Percentiles rank a stretch among this genome's conserved stretches.
phyloP scores from a whole-genome alignment of 192 early-diverging fungal species.

The Gamsiella multidivaricata region DNA sequence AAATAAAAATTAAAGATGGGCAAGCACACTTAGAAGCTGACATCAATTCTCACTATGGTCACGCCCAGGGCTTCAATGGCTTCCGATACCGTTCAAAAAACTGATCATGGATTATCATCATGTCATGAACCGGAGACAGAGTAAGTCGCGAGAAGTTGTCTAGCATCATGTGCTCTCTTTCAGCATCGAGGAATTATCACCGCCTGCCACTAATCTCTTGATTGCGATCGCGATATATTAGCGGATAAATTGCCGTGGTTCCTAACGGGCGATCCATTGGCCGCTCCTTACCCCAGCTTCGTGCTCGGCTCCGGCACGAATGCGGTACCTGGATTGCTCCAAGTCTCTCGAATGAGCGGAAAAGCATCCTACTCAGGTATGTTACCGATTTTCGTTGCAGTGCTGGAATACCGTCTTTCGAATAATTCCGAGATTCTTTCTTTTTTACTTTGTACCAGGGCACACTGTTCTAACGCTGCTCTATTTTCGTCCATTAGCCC shows the following conservation, averaged over 20 bases:
- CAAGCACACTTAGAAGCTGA: too few relatives aligned
- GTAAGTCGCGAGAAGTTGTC: conserved; percentile 3
- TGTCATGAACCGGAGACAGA: conserved; percentile 33
- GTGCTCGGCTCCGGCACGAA: conserved; percentile 39
- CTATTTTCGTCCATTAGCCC: conserved; percentile 4
- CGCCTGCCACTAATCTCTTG: too few relatives aligned
- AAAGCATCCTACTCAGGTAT: conserved; percentile 42
- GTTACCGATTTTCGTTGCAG: not conserved
- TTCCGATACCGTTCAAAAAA: conserved; percentile 49
- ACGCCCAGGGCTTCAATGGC: conserved; percentile 40
- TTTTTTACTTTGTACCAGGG: not conserved
- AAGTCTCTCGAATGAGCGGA: conserved; percentile 48
- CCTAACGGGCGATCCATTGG: conserved; percentile 32
- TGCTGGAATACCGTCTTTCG: too few relatives aligned
- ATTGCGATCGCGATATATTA: too few relatives aligned
- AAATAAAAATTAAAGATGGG: too few relatives aligned
- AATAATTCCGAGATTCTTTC: too few relatives aligned
- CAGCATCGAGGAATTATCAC: not conserved
- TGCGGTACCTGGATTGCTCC: conserved; percentile 30
- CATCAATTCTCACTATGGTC: too few relatives aligned
- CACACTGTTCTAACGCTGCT: not conserved
- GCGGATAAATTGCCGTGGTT: conserved; percentile 48
- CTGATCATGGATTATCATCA: conserved; percentile 52
- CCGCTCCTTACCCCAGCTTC: conserved; percentile 33
- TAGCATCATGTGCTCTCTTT: too few relatives aligned